Conservation (phyloP, 164 flowering plant genomes). For the Taxillus chinensis region DNA sequence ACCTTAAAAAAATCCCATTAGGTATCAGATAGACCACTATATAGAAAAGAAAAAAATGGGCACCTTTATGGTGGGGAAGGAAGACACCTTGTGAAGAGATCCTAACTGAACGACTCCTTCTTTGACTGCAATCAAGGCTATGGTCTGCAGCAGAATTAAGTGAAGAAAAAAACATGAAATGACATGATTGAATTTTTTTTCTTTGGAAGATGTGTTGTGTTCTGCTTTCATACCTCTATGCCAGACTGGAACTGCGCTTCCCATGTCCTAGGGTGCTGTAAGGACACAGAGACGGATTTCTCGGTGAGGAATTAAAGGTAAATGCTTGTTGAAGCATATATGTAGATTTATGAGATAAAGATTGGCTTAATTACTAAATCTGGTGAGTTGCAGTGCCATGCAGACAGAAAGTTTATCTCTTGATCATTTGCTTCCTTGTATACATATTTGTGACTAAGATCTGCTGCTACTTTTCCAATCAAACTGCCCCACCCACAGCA, state of each 20-base stretch:
- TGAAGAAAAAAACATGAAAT: background rate
- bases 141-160: slow-evolving; percentile 51
- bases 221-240: slow-evolving; percentile 46
- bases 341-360: too few species aligned
- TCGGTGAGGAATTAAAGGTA: too few species aligned
- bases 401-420: slow-evolving; percentile 76
- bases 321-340: too few species aligned
- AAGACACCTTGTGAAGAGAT: slow-evolving; percentile 58
- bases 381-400: slow-evolving; percentile 77
- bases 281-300: background rate
- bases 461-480: slow-evolving; percentile 95
- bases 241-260: slow-evolving; percentile 97
- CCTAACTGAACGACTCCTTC: slow-evolving; percentile 97
- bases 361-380: slow-evolving; percentile 42
- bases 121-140: slow-evolving; percentile 84
- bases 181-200: background rate
- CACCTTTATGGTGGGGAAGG: background rate
- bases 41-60: background rate
- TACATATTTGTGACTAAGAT: slow-evolving; percentile 90
- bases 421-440: slow-evolving; percentile 76
- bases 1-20: slow-evolving; percentile 29
- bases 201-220: background rate
- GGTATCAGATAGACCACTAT: background rate
- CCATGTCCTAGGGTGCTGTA: slow-evolving; percentile 96
- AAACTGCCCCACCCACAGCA: slow-evolving; percentile 31